Percentiles rank a stretch among this genome's conserved stretches.
These are phyloP conservation scores for Trypanosoma melophagium DNA, from an alignment of 208 protist genomes.

Conservation along the genomic window DNA sequence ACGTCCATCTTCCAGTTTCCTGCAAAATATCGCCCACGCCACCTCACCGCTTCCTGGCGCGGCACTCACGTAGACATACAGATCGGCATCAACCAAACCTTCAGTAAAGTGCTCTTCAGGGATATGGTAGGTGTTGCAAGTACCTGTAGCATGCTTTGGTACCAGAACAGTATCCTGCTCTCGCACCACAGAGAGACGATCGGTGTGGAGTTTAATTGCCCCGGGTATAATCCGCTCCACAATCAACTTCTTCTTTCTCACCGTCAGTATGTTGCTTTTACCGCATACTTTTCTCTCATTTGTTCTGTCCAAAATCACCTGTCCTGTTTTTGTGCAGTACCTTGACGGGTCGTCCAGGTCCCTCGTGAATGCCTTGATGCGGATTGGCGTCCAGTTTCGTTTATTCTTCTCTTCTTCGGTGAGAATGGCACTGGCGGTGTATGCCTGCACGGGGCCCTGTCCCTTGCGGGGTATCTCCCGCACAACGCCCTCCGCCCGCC, in stretches of 20 bases:
- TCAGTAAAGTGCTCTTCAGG: constrained; percentile 34
- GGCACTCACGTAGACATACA: constrained; percentile 58
- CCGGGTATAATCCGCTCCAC: constrained; percentile 32
- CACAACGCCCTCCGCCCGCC: not conserved
- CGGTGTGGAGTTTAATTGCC: constrained; percentile 41
- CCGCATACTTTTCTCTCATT: constrained; percentile 26
- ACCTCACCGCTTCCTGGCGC: constrained; percentile 22
- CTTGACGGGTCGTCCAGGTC: constrained; percentile 32
- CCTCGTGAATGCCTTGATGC: constrained; percentile 33
- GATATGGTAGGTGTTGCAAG: constrained; percentile 41
- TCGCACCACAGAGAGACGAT: constrained; percentile 44
- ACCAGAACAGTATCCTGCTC: constrained; percentile 24
- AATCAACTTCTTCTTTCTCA: constrained; percentile 29
- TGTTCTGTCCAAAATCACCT: constrained; percentile 21
- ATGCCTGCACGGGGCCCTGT: not conserved
- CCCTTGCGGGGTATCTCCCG: not conserved
- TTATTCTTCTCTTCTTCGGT: not conserved
- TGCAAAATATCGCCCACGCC: constrained; percentile 58
- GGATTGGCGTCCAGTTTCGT: constrained; percentile 31
- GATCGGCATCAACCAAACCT: constrained; percentile 46
- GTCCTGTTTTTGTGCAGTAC: constrained; percentile 40
- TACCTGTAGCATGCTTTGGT: not conserved
- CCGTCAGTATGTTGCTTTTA: constrained; percentile 33
- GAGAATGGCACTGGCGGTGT: not conserved
- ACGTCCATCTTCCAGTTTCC: constrained; percentile 8